Conservation (phyloP, 441 rosid species). For the Aquilaria agallochum region DNA sequence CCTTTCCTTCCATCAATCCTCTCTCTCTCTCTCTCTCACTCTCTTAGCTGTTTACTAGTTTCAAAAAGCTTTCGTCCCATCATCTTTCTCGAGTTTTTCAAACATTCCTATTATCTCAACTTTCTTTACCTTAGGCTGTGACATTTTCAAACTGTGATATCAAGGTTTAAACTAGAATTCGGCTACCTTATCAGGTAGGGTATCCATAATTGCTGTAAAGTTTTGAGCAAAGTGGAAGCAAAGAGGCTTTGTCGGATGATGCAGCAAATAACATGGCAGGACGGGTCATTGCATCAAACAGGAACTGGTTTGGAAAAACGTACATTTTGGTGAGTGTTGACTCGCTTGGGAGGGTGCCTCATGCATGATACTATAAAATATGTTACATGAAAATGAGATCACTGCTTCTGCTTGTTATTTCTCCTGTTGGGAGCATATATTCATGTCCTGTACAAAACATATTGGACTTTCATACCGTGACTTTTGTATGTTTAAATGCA, state of each 20-base stretch:
- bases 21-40: neutral
- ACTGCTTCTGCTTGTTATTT: neutral
- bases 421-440: neutral
- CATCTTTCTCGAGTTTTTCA: constrained; percentile 23
- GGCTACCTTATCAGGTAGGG: constrained; percentile 27
- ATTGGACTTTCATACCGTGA: no score
- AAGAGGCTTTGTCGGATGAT: constrained; percentile 25
- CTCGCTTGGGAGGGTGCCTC: constrained; percentile 23
- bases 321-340: constrained; percentile 23
- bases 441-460: neutral
- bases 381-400: constrained; percentile 3
- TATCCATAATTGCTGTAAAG: constrained; percentile 26
- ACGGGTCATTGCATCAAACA: constrained; percentile 29
- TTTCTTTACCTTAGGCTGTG: constrained; percentile 20
- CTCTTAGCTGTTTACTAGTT: constrained; percentile 1
- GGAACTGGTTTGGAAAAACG: constrained; percentile 19
- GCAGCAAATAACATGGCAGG: constrained; percentile 28
- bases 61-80: constrained; percentile 14
- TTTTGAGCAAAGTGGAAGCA: constrained; percentile 39
- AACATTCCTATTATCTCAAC: constrained; percentile 24
- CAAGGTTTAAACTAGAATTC: constrained; percentile 27
- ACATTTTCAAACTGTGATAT: constrained; percentile 25
- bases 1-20: constrained; percentile 12
- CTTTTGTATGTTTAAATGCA: neutral
- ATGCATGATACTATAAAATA: neutral